Base-by-base conservation (phyloP, 2,329 filamentous ascomycete species). In the Botrytis galanthina region DNA sequence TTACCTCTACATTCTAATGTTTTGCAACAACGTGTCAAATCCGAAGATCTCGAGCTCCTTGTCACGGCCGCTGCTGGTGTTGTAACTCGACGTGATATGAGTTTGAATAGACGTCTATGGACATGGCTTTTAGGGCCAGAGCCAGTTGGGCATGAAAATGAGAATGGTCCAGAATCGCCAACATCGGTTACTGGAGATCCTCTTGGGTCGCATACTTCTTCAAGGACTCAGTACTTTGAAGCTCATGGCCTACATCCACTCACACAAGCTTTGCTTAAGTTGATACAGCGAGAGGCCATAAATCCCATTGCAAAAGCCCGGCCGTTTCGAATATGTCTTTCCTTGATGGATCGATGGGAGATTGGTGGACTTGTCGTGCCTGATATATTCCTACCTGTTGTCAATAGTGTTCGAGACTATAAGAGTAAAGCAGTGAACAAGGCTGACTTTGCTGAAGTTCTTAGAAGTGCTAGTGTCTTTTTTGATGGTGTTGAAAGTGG, bases 261-360 rank as follows among this genome's bases (percentile, higher is more conserved):
- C 60, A 92, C 91, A 7, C 87, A 87, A 61, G 93, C 94, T 32
- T 85, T 98, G 18, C 84, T 97, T 26, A 87, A 89, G 64, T 92
- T 97, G 90, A 91, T 98, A 75, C 87, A 88, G 64, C 83, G 85
- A 60, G 84, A 85, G 10, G 81, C 82, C 61, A 81, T 79, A 8
- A 85, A 85, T 72, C 87, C 92, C 1, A 82, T 87, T 0, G 93
- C 97, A 79, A 88, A 91, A 80, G 93, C 94, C 32, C 90, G 91
- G 57, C 95, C 96, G 0, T 98, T 97, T 80, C 91, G 95, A 73
- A 93, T 98, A 75, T 97, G 94, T 79, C 87, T 98, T 3, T 98
- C 97, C 26, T 85, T 99, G 70, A 98, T 99, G 96, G 96, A 99
- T 83, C 91, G 95, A 74, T 98, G 94, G 95, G 96, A 99, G 81